phyloP scores from a whole-genome alignment of 139 green algal genomes.

The Closterium sp. region DNA sequence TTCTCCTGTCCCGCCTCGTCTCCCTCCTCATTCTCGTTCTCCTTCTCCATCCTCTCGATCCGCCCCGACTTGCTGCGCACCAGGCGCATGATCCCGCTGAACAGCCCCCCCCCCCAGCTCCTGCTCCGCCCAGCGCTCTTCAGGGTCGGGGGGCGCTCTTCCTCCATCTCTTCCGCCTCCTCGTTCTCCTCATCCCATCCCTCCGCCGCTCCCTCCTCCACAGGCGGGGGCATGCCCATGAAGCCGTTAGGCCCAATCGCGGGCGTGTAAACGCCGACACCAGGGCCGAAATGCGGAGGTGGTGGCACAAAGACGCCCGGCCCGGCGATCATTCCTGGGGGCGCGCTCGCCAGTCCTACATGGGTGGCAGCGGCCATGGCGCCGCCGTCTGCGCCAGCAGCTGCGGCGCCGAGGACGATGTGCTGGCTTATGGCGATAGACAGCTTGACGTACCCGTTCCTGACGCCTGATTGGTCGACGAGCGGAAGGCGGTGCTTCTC shows the following conservation, averaged over 20 bases:
- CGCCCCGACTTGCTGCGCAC: not conserved
- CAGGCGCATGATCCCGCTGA: not conserved
- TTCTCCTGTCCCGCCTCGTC: not conserved
- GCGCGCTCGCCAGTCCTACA: not conserved
- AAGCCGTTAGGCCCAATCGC: not conserved
- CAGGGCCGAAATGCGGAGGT: not conserved
- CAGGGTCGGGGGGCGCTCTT: not conserved
- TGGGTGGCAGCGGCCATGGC: too few relatives aligned
- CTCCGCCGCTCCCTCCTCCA: not conserved
- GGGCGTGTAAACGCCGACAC: not conserved
- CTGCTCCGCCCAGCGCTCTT: not conserved
- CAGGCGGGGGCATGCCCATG: not conserved
- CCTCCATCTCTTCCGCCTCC: not conserved
- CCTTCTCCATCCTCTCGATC: not conserved
- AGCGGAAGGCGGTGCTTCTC: not conserved
- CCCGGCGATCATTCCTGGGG: not conserved
- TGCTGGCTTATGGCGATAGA: not conserved
- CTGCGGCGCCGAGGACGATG: not conserved
- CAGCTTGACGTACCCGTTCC: not conserved
- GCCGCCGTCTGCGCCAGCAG: not conserved
- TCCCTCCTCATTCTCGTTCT: not conserved
- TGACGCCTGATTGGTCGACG: not conserved
- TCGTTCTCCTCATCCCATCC: not conserved
- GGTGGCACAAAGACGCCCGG: not conserved
- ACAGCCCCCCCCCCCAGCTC: not conserved